phyloP scores from a whole-genome alignment of 768 basidiomycete species.

The Mycena amicta region DNA sequence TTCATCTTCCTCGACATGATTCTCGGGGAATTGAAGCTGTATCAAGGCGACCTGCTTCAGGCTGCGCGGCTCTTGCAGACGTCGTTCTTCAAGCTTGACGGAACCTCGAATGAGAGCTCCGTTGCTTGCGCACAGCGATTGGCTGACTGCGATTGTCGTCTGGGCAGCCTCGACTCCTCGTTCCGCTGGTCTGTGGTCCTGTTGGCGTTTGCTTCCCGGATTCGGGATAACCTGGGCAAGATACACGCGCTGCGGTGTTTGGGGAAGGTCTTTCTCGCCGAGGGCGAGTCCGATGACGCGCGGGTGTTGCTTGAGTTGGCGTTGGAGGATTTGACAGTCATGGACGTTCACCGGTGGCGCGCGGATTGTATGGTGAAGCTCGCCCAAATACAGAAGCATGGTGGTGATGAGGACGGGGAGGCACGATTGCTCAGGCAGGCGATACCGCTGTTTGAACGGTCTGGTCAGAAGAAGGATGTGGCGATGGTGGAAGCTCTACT shows the following conservation, averaged over 20 bases:
- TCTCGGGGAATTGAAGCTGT: background rate
- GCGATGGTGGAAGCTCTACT: background rate
- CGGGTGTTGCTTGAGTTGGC: background rate
- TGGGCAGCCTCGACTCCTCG: background rate
- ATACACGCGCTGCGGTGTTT: conserved; percentile 2
- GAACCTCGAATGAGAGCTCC: background rate
- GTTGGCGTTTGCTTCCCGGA: background rate
- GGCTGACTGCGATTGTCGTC: background rate
- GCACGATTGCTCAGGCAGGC: background rate
- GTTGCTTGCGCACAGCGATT: conserved; percentile 1
- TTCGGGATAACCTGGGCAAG: background rate
- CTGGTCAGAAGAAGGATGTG: background rate
- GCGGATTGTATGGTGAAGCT: background rate
- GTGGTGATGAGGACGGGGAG: background rate
- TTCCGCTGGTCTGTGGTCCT: background rate
- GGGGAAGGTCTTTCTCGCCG: background rate
- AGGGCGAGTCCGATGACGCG: background rate
- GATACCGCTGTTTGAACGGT: background rate
- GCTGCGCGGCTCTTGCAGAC: background rate
- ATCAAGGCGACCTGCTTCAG: background rate
- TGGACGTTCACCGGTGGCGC: background rate
- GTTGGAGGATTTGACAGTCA: background rate
- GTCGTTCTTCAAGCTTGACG: background rate
- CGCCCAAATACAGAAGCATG: background rate
- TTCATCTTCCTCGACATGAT: background rate